A percentile compares a stretch with the other conserved stretches of the same genome.
Evolutionary conservation across 805 yeast species (phyloP).

Genomic region (Kuraishia piskuri): DNA sequence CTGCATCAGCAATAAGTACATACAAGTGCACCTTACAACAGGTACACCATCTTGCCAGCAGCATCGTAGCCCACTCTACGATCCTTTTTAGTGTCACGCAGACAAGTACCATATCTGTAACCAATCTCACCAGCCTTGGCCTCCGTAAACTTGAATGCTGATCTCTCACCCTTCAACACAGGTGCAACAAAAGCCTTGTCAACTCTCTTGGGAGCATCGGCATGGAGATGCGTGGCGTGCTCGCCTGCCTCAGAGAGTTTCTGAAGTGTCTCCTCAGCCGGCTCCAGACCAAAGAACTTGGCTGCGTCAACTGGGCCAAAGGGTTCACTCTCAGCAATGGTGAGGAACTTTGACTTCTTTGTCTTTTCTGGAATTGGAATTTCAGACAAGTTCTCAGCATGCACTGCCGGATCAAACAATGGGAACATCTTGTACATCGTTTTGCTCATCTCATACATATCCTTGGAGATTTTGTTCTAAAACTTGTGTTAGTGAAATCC

Average conservation of each 20-base stretch:
- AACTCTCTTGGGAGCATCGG: slow-evolving; percentile 15
- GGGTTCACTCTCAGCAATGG: slow-evolving; percentile 90
- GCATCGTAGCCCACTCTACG: slow-evolving; percentile 67
- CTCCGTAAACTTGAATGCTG: slow-evolving; percentile 64
- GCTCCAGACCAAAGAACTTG: slow-evolving; percentile 67
- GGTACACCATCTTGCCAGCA: slow-evolving; percentile 44
- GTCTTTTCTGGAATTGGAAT: slow-evolving; percentile 86
- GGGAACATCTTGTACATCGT: slow-evolving; percentile 81
- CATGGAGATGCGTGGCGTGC: slow-evolving; percentile 28
- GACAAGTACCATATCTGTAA: slow-evolving; percentile 81
- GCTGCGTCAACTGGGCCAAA: slow-evolving; percentile 97
- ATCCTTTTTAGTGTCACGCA: slow-evolving; percentile 84
- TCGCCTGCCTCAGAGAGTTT: slow-evolving; percentile 56
- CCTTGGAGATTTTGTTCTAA: slow-evolving; percentile 36
- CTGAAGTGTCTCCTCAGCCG: slow-evolving; percentile 75
- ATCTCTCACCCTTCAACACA: slow-evolving; percentile 59
- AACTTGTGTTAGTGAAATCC: slow-evolving; percentile 29
- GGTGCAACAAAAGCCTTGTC: slow-evolving; percentile 43
- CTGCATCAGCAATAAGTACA: background rate
- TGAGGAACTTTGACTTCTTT: slow-evolving; percentile 70
- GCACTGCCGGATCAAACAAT: slow-evolving; percentile 38
- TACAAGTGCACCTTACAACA: slow-evolving; percentile 13
- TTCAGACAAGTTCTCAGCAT: slow-evolving; percentile 79
- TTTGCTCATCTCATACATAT: slow-evolving; percentile 48
- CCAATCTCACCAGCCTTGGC: slow-evolving; percentile 84